Base-by-base conservation (phyloP, 2,329 filamentous ascomycete species). In the Cladosporium sp. region DNA sequence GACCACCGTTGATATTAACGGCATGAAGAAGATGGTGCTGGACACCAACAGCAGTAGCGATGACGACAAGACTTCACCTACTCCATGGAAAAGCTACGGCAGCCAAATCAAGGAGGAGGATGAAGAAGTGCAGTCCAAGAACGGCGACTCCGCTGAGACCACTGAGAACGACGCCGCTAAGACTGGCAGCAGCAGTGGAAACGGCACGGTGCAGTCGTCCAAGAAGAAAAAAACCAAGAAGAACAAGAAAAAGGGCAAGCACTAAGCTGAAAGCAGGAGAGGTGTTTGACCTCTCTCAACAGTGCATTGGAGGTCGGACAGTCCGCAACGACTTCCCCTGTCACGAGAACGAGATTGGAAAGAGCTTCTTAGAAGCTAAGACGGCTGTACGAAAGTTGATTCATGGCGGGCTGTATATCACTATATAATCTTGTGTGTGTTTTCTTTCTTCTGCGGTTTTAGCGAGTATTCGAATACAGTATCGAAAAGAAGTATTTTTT, bases 11-110 rank as follows among this genome's bases (percentile, higher is more conserved):
- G 87, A 92, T 66, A 78, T 86, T 2, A 84, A 86, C 56, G 89
- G 89, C 2, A 81, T 91, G 53, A 83, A 84, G 62, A 93, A 93
- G 73, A 83, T 91, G 44, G 83, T 93, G 1, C 77, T 93, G 24
- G 86, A 90, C 67, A 85, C 85, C 3, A 87, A 80, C 24, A 85
- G 81, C 63, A 79, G 80, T 42, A 77, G 75, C 3, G 74, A 76
- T 12, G 65, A 66, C 17, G 67, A 67, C 39, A 57, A 57, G 55
- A 19, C 55, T 15, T 17, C 55, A 3, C 35, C 44, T 24, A 19
- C 20, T 15, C 54, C 54, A 12, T 55, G 52, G 52, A 40, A 55
- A 24, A 28, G 40, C 1, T 55, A 55, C 40, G 40, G 40, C 12
- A 42, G 37, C 39, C 40, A 52, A 10, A 40, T 45, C 3, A 53